Conservation (phyloP, 805 yeast genomes). For the Starmerella vaccinii region DNA sequence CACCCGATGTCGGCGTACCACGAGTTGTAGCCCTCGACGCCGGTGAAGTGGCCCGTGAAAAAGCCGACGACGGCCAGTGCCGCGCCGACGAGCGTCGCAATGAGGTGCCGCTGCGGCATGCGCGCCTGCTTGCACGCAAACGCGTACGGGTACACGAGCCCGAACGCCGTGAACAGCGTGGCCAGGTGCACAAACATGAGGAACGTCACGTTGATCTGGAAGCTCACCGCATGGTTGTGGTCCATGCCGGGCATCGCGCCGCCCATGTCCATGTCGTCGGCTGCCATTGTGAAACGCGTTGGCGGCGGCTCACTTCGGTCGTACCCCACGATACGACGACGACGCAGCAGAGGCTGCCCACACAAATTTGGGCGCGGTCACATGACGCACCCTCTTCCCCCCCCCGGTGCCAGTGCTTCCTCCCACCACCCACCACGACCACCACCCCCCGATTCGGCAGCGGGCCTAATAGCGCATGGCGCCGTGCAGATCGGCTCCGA, state of each 20-base stretch:
- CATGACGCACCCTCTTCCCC: no score
- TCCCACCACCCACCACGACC: no score
- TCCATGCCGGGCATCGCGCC: conserved; percentile 13
- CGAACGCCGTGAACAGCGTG: conserved; percentile 32
- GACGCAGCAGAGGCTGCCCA: no score
- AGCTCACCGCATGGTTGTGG: conserved; percentile 18
- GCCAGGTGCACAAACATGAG: conserved; percentile 29
- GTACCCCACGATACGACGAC: not conserved
- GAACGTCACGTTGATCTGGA: conserved; percentile 18
- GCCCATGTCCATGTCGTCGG: conserved; percentile 14
- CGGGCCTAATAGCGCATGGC: no score
- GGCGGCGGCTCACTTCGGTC: no score
- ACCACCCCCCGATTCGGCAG: no score
- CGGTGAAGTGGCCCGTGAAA: conserved; percentile 33
- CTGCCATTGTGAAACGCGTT: conserved; percentile 7
- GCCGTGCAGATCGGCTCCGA: no score
- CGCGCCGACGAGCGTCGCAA: conserved; percentile 31
- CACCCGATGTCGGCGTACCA: conserved; percentile 32
- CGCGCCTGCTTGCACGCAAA: conserved; percentile 35
- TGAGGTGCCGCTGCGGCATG: conserved; percentile 31
- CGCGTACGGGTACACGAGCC: conserved; percentile 34
- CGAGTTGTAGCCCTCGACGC: conserved; percentile 30
- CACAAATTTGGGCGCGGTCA: no score
- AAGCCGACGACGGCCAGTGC: conserved; percentile 33
- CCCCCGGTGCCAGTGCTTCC: no score